Evolutionary conservation across 164 flowering plant species (phyloP), one percentile per base, ranked within the genome.

Genomic region (Euptelea pleiosperma): DNA sequence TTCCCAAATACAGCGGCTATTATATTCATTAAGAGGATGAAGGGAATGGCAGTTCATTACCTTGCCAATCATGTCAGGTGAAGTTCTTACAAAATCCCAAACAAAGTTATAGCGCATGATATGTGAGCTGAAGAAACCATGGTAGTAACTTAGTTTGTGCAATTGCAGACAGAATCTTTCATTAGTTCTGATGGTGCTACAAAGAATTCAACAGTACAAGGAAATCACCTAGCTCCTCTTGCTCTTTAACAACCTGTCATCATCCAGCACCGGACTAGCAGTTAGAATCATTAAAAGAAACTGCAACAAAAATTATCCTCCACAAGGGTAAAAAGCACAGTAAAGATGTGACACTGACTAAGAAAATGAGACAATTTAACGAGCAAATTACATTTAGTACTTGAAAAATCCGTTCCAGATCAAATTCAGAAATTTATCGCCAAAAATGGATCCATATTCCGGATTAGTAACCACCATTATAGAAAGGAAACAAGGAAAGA

Each of bases 241-340:
- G 47, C 65, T 71, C 75, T 50, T 55, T 66, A 39, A 71, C 65
- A 16, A 71, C 75, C 71, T 71, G 68, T 31, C 50, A 40, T 41
- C 16, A 25, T 19, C 22, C 45, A 54, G 8, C 3, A 46, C 33
- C 34, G 21, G 49, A 58, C 50, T 44, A 5, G 31, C 11, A 39
- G 41, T 54, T 26, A 46, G 35, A 51, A 57, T 41, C 39, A 44
- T 9, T 12, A 29, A 25, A 14, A 54, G 35, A 44, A 44, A 51
- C 55, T 42, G 34, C 30, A 16, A 16, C 29, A 46, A 25, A 6
- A 10, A 18, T n/a, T n/a, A n/a, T n/a, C n/a, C n/a, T n/a, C n/a
- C n/a, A n/a, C n/a, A n/a, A n/a, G n/a, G n/a, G n/a, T n/a, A n/a
- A n/a, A n/a, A n/a, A n/a, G n/a, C n/a, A n/a, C n/a, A n/a, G n/a